Evolutionary conservation across 2,329 filamentous ascomycete genomes (phyloP), one percentile per base, ranked within the genome.

Genomic region (Neobulgaria alba): DNA sequence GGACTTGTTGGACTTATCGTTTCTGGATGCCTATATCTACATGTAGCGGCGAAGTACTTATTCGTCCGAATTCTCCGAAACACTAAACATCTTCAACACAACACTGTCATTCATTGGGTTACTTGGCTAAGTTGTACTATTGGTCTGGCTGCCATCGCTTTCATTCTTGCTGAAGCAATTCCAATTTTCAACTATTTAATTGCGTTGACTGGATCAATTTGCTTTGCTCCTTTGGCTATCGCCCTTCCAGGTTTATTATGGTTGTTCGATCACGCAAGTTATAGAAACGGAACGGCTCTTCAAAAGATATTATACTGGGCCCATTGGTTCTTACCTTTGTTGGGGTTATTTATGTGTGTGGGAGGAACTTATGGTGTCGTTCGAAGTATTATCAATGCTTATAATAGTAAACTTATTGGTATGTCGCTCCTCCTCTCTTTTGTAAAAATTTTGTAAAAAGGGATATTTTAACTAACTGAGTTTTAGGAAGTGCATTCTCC

Each of bases 1-100:
- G 77, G 67, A 2, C 55, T 79, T 7, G 61, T 70, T 3, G 73
- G 73, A 2, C 62, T 80, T 3, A 59, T 73, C 20, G 68, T 79
- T 30, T 68, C 65, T 38, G 65, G 51, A 3, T 47, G 38, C 16
- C 36, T 57, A 7, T 52, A 69, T 47, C 53, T 68, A 10, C 70
- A 74, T 53, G 62, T 73, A 8, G 67, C 67, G 1, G 66, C 71
- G 1, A 77, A 76, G 50, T 74, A 74, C 49, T 56, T 73, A 36
- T 76, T 76, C 50, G 72, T 77, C 12, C 67, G 72, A 3, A 64
- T 74, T 14, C 59, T 77, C 12, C 64, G 72, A 14, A 62, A 70
- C 45, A 68, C 69, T 2, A 52, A 45, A 2, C 72, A 76, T 51
- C 58, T 76, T 5, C 69, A 73, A 49, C 56, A 61, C n/a, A 73